These are phyloP conservation scores for Xylariaceae sp. DNA, from an alignment of 2,329 filamentous ascomycete species.

Conservation along the genomic window DNA sequence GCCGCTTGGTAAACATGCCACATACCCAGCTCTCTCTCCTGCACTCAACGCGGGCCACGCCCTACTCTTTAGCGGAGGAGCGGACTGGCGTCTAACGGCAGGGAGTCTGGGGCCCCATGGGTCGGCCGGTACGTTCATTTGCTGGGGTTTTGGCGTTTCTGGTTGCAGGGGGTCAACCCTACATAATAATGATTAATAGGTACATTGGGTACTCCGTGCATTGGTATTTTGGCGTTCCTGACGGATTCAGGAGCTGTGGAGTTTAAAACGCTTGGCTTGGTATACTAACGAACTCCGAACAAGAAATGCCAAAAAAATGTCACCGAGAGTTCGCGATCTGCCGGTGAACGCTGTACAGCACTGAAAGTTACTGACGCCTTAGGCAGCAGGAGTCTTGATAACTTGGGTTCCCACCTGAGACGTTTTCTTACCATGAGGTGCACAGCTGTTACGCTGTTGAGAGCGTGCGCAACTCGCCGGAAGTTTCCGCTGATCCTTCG, in stretches of 20 bases:
- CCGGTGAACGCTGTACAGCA: neutral
- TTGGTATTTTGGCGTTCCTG: slow-evolving; percentile 5
- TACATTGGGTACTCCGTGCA: neutral
- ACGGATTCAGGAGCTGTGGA: neutral
- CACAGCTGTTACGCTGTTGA: slow-evolving; percentile 1
- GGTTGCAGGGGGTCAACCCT: neutral
- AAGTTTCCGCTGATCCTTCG: neutral
- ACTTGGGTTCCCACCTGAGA: neutral
- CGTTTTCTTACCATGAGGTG: neutral
- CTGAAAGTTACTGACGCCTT: neutral
- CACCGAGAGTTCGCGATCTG: too few relatives aligned
- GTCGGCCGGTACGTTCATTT: slow-evolving; percentile 3
- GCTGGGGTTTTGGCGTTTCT: neutral
- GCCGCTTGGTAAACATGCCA: neutral
- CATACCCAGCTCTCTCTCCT: neutral
- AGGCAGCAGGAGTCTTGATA: neutral
- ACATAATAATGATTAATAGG: neutral
- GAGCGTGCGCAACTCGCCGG: neutral
- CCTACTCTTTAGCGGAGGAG: neutral
- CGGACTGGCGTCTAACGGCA: slow-evolving; percentile 12
- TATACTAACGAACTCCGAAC: neutral
- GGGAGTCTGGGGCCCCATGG: neutral
- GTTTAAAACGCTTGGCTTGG: neutral
- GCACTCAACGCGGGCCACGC: slow-evolving; percentile 8
- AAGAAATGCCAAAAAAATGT: too few relatives aligned